Conservation (phyloP, 805 yeast genomes). For the Teunomyces kruisii region DNA sequence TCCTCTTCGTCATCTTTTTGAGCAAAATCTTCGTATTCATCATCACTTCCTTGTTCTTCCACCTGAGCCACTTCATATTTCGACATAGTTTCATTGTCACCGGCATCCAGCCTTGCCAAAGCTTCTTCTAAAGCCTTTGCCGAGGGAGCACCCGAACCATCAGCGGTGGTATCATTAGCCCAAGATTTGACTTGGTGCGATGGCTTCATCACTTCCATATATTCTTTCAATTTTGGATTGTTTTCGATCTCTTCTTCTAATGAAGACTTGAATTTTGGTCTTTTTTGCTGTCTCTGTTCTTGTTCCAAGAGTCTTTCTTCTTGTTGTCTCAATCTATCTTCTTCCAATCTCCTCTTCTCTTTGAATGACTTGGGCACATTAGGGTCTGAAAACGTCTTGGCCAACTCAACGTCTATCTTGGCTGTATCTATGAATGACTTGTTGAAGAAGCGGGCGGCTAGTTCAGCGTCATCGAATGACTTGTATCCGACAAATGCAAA, state of each 20-base stretch:
- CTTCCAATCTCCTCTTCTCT: constrained; percentile 43
- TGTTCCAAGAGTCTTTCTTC: constrained; percentile 47
- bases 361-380: constrained; percentile 62
- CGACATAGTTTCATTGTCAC: neutral
- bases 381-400: constrained; percentile 85
- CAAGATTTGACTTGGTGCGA: constrained; percentile 68
- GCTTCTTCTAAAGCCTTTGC: constrained; percentile 44
- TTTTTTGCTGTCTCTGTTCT: constrained; percentile 37
- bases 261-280: constrained; percentile 28
- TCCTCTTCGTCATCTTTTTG: constrained; percentile 30
- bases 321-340: constrained; percentile 39
- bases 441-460: constrained; percentile 75
- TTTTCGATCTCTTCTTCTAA: constrained; percentile 62
- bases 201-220: constrained; percentile 80
- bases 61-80: constrained; percentile 36
- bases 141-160: constrained; percentile 47
- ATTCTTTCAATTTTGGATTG: constrained; percentile 74
- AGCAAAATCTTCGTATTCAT: constrained; percentile 50
- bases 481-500: constrained; percentile 92
- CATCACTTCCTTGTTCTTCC: constrained; percentile 49
- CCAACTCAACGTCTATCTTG: constrained; percentile 72
- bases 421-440: constrained; percentile 81
- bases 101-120: constrained; percentile 25
- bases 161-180: constrained; percentile 61
- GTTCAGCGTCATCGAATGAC: constrained; percentile 68